Evolutionary conservation across 179 eudicot genomes (phyloP), one percentile per base, ranked within the genome.

Genomic region (Silene vulgaris): DNA sequence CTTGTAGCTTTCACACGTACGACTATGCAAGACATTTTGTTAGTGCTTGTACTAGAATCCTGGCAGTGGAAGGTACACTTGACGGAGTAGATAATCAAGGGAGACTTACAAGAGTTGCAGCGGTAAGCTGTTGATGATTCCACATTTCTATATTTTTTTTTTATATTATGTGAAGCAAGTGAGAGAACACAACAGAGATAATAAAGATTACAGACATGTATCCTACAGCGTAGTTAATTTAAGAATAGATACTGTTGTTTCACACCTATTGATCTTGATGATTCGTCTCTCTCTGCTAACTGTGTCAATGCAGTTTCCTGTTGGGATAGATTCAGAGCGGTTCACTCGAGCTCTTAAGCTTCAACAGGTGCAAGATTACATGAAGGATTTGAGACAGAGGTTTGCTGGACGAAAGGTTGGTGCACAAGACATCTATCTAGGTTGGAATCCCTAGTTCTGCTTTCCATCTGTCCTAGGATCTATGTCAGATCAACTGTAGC

Each of bases 21-120:
- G 97, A 90, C 73, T 91, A 91, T 52, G 95, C 91, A 40, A 88
- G 92, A 75, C 95, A 91, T 73, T 91, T 91, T 84, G 91, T 90
- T 7, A 88, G 92, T 78, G 90, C 95, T 40, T 91, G 97, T 45
- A 83, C 91, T 45, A 88, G 92, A 28, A 90, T 91, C 75, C 90
- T 91, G 72, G 94, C 94, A 64, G 84, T 89, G 8, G 94, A 91
- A 88, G 91, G 97, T 64, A 91, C 97, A 29, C 91, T 90, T 48
- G 93, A 87, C 70, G 97, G 94, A 82, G 94, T 91, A 50, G 94
- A 89, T 68, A 86, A 89, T 74, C 89, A 88, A 78, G 97, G 94
- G 52, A 87, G 75, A 81, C 83, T 91, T 17, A 88, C 92, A 63
- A 89, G 90, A 77, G 92, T 91, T 69, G 88, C 89, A 77, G 92